Conservation (phyloP, 768 basidiomycete species). For the Naematelia aurantialba region DNA sequence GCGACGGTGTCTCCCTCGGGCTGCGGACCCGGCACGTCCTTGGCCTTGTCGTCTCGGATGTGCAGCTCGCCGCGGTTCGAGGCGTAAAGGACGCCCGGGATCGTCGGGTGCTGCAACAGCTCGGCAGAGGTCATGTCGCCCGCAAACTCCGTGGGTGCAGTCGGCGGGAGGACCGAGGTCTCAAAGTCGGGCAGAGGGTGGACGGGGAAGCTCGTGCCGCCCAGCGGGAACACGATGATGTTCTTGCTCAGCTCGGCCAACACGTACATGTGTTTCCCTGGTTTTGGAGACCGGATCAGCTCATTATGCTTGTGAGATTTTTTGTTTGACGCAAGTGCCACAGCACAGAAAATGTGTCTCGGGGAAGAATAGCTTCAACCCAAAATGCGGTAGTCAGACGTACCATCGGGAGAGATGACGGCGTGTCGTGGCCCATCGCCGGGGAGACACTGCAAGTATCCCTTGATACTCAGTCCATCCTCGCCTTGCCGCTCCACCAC, state of each 20-base stretch:
- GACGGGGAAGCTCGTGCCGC: conserved; percentile 18
- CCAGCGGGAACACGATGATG: conserved; percentile 36
- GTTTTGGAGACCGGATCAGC: not conserved
- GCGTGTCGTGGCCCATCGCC: conserved; percentile 41
- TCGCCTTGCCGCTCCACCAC: conserved; percentile 54
- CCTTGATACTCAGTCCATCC: conserved; percentile 56
- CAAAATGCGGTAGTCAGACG: conserved; percentile 6
- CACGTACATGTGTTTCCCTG: conserved; percentile 47
- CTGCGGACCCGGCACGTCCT: conserved; percentile 7
- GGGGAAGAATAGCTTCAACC: not conserved
- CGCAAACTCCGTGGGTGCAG: conserved; percentile 14
- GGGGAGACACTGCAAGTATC: conserved; percentile 54
- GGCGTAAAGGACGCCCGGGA: conserved; percentile 39
- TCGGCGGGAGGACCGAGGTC: conserved; percentile 36
- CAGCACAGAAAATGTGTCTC: no score
- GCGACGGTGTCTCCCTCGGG: conserved; percentile 42
- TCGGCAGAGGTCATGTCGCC: conserved; percentile 41
- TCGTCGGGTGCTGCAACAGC: conserved; percentile 30
- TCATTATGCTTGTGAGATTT: not conserved
- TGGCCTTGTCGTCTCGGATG: conserved; percentile 20
- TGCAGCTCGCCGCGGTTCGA: conserved; percentile 45
- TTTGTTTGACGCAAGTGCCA: not conserved
- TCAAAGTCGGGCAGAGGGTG: conserved; percentile 35
- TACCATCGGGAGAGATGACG: conserved; percentile 31
- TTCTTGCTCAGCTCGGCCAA: conserved; percentile 42